Evolutionary conservation across 768 basidiomycete species (phyloP).

Genomic region (Boletus subparvulus): DNA sequence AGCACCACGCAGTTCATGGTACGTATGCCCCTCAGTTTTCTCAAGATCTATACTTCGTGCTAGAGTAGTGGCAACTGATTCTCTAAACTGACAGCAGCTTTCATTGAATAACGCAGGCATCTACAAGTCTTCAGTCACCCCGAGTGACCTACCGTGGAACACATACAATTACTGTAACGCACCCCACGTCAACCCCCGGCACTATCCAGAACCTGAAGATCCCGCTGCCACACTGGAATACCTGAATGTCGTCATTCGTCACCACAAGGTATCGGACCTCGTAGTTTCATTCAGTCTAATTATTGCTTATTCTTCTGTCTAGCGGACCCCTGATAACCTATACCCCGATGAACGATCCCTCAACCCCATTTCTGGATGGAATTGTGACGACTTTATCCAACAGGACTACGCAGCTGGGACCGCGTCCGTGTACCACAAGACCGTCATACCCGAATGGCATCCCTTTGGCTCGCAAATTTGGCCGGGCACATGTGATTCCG

Average conservation of each 20-base stretch:
- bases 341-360: conserved; percentile 44
- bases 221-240: conserved; percentile 37
- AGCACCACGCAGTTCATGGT: conserved; percentile 12
- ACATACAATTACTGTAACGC: conserved; percentile 57
- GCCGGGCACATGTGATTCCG: conserved; percentile 48
- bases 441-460: conserved; percentile 39
- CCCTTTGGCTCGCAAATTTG: conserved; percentile 46
- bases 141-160: conserved; percentile 42
- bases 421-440: conserved; percentile 40
- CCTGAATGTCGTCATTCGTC: conserved; percentile 44
- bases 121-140: conserved; percentile 46
- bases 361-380: conserved; percentile 40
- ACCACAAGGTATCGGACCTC: conserved; percentile 42
- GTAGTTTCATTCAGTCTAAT: neutral
- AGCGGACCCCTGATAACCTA: conserved; percentile 52
- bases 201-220: conserved; percentile 36
- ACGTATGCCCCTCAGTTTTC: neutral
- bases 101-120: conserved; percentile 31
- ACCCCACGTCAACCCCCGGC: conserved; percentile 42
- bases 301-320: neutral
- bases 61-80: neutral
- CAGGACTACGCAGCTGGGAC: conserved; percentile 40
- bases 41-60: neutral
- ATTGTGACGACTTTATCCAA: conserved; percentile 39
- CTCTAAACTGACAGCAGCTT: conserved; percentile 5